These are phyloP conservation scores for Athelia psychrophila DNA, from an alignment of 1,284 basidiomycete genomes.

Conservation along the genomic window DNA sequence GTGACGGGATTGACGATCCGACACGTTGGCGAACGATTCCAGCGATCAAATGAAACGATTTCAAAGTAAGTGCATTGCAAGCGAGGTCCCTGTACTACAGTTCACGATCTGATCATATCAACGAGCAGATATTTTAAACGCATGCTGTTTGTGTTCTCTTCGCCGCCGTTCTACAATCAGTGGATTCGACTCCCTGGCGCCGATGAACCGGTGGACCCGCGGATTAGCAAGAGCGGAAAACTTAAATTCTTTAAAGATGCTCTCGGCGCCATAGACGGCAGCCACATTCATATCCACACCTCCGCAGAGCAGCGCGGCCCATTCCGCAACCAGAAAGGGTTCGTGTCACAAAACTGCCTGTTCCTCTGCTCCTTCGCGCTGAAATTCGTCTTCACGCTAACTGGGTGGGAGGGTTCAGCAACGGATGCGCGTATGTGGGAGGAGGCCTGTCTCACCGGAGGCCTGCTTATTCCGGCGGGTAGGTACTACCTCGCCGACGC, in stretches of 20 bases:
- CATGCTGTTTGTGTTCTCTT: conserved; percentile 9
- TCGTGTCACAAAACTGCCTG: conserved; percentile 24
- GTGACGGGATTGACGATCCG: conserved; percentile 11
- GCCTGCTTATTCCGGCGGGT: conserved; percentile 17
- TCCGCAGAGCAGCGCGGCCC: conserved; percentile 8
- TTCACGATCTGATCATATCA: not conserved
- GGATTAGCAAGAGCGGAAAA: conserved; percentile 13
- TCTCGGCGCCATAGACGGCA: conserved; percentile 27
- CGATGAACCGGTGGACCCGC: conserved; percentile 9
- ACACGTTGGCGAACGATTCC: conserved; percentile 19
- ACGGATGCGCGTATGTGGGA: conserved; percentile 26
- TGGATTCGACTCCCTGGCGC: conserved; percentile 14
- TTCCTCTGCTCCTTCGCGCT: conserved; percentile 24
- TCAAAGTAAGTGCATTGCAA: conserved; percentile 13
- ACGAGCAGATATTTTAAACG: conserved; percentile 14
- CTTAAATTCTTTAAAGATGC: conserved; percentile 25
- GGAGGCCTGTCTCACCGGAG: conserved; percentile 15
- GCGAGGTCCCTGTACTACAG: not conserved
- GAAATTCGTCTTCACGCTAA: conserved; percentile 26
- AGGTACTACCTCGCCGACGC: conserved; percentile 23
- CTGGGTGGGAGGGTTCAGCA: conserved; percentile 34
- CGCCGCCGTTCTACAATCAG: conserved; percentile 12
- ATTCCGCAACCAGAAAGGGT: conserved; percentile 24
- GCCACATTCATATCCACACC: conserved; percentile 19
- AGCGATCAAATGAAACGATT: conserved; percentile 23